Base-by-base conservation (phyloP, 208 protist species). In the Herpetomonas tarakana region DNA sequence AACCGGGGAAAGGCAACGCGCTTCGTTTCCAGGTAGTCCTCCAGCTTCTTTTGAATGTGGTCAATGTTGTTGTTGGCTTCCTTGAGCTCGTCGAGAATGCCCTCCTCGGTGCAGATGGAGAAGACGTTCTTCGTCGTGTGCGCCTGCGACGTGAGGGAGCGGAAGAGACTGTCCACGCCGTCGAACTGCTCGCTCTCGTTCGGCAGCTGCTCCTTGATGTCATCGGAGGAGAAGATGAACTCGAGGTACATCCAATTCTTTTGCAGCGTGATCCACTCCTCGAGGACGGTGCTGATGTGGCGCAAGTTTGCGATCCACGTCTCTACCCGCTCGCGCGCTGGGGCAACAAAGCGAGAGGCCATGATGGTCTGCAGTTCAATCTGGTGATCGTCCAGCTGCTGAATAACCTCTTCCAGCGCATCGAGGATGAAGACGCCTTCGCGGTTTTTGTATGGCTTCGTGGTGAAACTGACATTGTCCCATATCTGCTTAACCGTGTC, bases 231-330 rank as follows among this genome's bases (percentile, higher is more conserved):
- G 68, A 99, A 99, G 67, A 99, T 99, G 74, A 98, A 98, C 71
- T 99, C 96, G 14, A 99, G 78, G 74, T 99, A 99, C 81, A 99
- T 95, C 97, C 97, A 99, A 54, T 87, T 92, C 28, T 92, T 95
- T 71, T 99, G 98, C 47, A 96, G 82, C 22, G 81, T 91, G 30
- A 98, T 85, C 96, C 97, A 98, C 59, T 98, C 93, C 27, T 98
- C 94, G 41, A 99, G 78, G 9, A 98, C 92, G 56, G 91, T 84
- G 57, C 80, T 55, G 18, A 98, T 74, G 44, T 81, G 72, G 31
- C 76, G 72, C 35, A 98, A 79, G 47, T 96, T 83, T 28, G 62
- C 64, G 60, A 96, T 84, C 93, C 95, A 98, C 61, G 86, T 83
- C 46, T 95, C 87, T 28, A 98, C 92, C 25, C 78, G 76, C 35